phyloP scores from a whole-genome alignment of 2,329 filamentous ascomycete species.

The Teratosphaeria gauchensis region DNA sequence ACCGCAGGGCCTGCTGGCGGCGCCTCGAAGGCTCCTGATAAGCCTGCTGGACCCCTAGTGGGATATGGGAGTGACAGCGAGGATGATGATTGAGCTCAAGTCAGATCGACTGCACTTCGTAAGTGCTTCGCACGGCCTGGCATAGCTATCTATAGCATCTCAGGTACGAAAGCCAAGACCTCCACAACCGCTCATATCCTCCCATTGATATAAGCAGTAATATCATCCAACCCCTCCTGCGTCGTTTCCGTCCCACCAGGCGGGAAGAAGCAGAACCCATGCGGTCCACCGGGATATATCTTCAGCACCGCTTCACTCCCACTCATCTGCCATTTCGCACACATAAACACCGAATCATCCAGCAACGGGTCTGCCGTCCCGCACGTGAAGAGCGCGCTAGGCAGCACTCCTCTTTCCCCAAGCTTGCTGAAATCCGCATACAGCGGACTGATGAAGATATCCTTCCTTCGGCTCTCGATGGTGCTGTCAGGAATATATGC shows the following conservation, averaged over 20 bases:
- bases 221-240: conserved; percentile 32
- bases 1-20: conserved; percentile 28
- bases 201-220: conserved; percentile 29
- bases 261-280: conserved; percentile 42
- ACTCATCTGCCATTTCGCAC: conserved; percentile 43
- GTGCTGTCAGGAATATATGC: conserved; percentile 37
- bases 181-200: conserved; percentile 5
- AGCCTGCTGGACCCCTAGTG: conserved; percentile 63
- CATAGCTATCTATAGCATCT: background rate
- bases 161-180: background rate
- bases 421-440: conserved; percentile 36
- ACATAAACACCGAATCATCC: conserved; percentile 46
- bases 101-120: too few species aligned
- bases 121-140: background rate
- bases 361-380: conserved; percentile 47
- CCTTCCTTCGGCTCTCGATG: conserved; percentile 28
- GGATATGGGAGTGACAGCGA: conserved; percentile 88
- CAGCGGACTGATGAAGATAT: conserved; percentile 41
- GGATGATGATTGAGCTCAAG: conserved; percentile 36
- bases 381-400: conserved; percentile 45
- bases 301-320: conserved; percentile 44
- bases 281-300: conserved; percentile 42
- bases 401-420: conserved; percentile 25
- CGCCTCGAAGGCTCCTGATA: conserved; percentile 43
- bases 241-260: conserved; percentile 25